Conservation (phyloP, 768 basidiomycete genomes). For the Rhodotorula diobovata region DNA sequence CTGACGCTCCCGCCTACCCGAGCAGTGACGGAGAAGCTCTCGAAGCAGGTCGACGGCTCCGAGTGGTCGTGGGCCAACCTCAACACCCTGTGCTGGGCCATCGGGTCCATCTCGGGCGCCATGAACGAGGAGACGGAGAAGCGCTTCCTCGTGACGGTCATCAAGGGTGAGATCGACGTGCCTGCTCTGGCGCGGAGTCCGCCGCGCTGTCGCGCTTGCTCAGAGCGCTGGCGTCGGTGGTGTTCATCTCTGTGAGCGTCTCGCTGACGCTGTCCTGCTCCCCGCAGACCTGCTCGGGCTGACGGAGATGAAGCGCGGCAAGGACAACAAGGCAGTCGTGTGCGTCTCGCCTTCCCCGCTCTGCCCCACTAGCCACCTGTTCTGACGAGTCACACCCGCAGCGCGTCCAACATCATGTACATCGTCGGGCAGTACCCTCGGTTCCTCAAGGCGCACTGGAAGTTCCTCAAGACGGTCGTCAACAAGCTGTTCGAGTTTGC, state of each 20-base stretch:
- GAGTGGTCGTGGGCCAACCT: slow-evolving; percentile 99
- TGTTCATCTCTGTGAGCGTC: too few relatives aligned
- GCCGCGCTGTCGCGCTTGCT: neutral
- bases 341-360: neutral
- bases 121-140: slow-evolving; percentile 99
- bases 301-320: slow-evolving; percentile 96
- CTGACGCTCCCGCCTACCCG: slow-evolving; percentile 24
- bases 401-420: slow-evolving; percentile 59
- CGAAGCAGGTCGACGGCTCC: slow-evolving; percentile 73
- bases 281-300: slow-evolving; percentile 76
- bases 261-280: too few relatives aligned
- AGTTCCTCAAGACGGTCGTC: slow-evolving; percentile 98
- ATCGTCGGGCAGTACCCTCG: slow-evolving; percentile 99
- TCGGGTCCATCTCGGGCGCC: slow-evolving; percentile 96
- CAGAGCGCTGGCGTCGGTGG: too few relatives aligned
- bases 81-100: slow-evolving; percentile 99
- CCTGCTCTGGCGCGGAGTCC: too few relatives aligned
- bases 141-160: slow-evolving; percentile 96
- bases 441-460: slow-evolving; percentile 99
- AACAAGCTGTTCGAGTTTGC: slow-evolving; percentile 99
- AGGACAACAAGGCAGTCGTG: slow-evolving; percentile 99
- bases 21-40: slow-evolving; percentile 83
- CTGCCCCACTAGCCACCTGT: neutral
- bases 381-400: neutral
- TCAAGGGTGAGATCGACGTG: slow-evolving; percentile 56